Evolutionary conservation across 2,329 filamentous ascomycete species (phyloP).

Genomic region (Tolypocladium guangdongense): DNA sequence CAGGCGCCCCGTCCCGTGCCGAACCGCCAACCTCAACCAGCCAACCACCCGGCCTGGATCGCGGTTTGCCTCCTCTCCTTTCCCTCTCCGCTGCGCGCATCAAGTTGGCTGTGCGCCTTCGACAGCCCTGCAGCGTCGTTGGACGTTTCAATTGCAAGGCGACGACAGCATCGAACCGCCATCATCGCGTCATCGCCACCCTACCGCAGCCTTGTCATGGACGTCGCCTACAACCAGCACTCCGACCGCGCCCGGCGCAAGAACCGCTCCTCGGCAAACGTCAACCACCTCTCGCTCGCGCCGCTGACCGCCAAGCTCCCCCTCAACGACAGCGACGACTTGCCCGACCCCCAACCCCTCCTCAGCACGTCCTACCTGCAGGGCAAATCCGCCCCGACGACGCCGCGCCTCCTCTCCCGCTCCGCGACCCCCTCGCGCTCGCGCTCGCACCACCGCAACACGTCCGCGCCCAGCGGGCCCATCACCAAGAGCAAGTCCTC

Average conservation of each 20-base stretch:
- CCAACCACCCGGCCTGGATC: neutral
- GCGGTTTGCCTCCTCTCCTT: neutral
- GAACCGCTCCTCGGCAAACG: conserved; percentile 46
- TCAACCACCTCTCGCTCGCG: conserved; percentile 52
- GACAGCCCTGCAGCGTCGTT: neutral
- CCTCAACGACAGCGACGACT: conserved; percentile 40
- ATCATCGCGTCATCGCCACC: neutral
- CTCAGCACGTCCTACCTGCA: conserved; percentile 41
- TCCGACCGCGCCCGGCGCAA: conserved; percentile 45
- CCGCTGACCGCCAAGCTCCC: conserved; percentile 52
- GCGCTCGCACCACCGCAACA: conserved; percentile 30
- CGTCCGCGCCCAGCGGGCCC: conserved; percentile 22
- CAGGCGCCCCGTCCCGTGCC: neutral
- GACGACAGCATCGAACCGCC: neutral
- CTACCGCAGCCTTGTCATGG: conserved; percentile 28
- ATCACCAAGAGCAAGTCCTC: conserved; percentile 55
- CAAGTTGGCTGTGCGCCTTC: neutral
- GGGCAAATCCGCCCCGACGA: conserved; percentile 52
- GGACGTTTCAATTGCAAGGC: neutral
- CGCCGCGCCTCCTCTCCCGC: conserved; percentile 50
- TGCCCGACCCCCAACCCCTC: conserved; percentile 23
- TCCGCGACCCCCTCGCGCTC: conserved; percentile 41
- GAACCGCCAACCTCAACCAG: neutral
- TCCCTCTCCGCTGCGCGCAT: neutral
- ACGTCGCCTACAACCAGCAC: conserved; percentile 50